These are phyloP conservation scores for Cryphonectria nitschkei DNA, from an alignment of 2,329 filamentous ascomycete species.

Conservation along the genomic window DNA sequence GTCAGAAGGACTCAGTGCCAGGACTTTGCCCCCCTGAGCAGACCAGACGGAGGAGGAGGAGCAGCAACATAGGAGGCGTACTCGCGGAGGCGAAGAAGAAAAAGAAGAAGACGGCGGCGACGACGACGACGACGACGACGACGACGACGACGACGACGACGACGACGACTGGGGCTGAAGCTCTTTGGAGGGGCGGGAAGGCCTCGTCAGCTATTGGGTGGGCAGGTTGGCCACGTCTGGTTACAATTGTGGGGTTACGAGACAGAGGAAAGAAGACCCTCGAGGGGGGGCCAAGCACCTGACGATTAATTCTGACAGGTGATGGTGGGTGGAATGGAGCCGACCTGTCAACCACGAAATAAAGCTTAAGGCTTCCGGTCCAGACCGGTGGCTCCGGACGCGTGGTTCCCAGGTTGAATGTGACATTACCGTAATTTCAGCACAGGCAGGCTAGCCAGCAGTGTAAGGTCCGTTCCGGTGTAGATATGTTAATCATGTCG, in stretches of 20 bases:
- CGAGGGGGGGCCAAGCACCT: not conserved
- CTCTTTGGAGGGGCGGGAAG: not conserved
- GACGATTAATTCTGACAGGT: not conserved
- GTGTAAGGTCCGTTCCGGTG: not conserved
- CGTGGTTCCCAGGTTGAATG: not conserved
- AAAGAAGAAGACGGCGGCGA: no score
- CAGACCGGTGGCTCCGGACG: not conserved
- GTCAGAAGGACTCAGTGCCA: not conserved
- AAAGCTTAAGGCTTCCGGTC: not conserved
- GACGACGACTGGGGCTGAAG: not conserved
- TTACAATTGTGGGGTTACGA: conserved; percentile 2
- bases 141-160: not conserved
- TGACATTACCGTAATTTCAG: conserved; percentile 6
- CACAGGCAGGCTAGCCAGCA: not conserved
- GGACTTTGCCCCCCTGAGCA: no score
- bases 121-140: not conserved
- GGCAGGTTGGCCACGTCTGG: not conserved
- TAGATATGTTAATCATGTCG: not conserved
- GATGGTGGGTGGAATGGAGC: conserved; percentile 1
- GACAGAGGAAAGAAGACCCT: not conserved
- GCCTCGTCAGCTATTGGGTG: not conserved
- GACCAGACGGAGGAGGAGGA: not conserved
- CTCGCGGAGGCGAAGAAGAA: not conserved
- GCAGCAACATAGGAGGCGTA: not conserved
- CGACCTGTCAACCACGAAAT: not conserved